A percentile compares a stretch with the other conserved stretches of the same genome.
Conservation (phyloP, 371 early-diverging fungal species). For the Rhizopus sp. region DNA sequence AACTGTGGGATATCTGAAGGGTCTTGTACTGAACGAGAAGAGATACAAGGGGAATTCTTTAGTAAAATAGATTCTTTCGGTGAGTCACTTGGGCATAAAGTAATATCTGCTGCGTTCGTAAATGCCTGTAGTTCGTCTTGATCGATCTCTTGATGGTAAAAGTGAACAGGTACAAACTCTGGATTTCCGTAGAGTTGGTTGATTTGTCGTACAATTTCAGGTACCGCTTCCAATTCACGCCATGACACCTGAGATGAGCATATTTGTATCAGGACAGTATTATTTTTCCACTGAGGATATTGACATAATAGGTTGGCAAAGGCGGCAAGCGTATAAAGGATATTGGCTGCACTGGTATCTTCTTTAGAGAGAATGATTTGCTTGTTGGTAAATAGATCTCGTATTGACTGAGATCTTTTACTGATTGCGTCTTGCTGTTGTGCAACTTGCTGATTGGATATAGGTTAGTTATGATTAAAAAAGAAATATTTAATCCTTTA, state of each 20-base stretch:
- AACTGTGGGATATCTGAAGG: not conserved
- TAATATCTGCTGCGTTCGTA: slow-evolving; percentile 8
- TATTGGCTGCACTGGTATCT: slow-evolving; percentile 5
- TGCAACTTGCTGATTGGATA: not conserved
- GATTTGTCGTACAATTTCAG: slow-evolving; percentile 29
- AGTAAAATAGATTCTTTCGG: not conserved
- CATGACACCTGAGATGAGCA: slow-evolving; percentile 4
- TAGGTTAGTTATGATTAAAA: not conserved
- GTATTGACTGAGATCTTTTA: not conserved
- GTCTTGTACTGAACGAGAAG: not conserved
- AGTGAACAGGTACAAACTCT: slow-evolving; percentile 28
- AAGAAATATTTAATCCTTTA: not conserved
- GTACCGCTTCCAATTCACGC: slow-evolving; percentile 10
- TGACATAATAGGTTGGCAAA: slow-evolving; percentile 13
- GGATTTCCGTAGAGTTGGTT: slow-evolving; percentile 26
- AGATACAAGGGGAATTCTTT: not conserved
- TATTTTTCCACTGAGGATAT: not conserved
- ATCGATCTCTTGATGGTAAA: slow-evolving; percentile 30
- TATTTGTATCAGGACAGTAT: slow-evolving; percentile 15
- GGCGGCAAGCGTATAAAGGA: slow-evolving; percentile 16
- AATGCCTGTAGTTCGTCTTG: slow-evolving; percentile 18
- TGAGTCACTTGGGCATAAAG: not conserved
- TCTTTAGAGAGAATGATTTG: slow-evolving; percentile 23
- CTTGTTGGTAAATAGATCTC: slow-evolving; percentile 16
- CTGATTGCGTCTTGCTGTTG: not conserved